These are phyloP conservation scores for Cenchrus purpureus DNA, from an alignment of 176 grass and related monocot species.

Conservation along the genomic window DNA sequence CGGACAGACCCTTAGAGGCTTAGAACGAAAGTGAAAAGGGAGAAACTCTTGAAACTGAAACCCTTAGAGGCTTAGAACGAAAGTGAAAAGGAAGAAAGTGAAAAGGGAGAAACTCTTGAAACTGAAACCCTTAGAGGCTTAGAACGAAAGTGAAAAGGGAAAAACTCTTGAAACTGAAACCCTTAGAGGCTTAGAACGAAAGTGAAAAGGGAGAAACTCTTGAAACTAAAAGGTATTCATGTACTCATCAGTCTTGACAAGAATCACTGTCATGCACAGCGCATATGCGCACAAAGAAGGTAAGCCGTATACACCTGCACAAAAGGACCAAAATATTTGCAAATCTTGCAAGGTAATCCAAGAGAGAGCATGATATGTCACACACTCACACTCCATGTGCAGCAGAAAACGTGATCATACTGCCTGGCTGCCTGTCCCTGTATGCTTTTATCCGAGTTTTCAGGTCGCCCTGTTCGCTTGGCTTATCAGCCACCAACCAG, in stretches of 20 bases:
- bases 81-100: no score
- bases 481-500: no score
- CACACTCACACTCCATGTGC: not conserved
- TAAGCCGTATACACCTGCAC: not conserved
- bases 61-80: no score
- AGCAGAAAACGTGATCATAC: not conserved
- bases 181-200: not conserved
- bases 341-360: not conserved
- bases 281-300: not conserved
- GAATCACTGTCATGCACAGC: not conserved
- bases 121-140: no score
- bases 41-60: no score
- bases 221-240: not conserved
- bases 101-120: no score
- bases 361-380: not conserved
- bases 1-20: not conserved
- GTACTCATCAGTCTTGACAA: not conserved
- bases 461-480: not conserved
- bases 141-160: no score
- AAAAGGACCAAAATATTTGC: not conserved
- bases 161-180: no score
- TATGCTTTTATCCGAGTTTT: not conserved
- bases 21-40: no score
- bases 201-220: not conserved
- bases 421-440: not conserved